Percentiles rank a stretch among this genome's conserved stretches.
These are phyloP conservation scores for Podospora australis DNA, from an alignment of 495 filamentous ascomycete genomes.

Conservation along the genomic window DNA sequence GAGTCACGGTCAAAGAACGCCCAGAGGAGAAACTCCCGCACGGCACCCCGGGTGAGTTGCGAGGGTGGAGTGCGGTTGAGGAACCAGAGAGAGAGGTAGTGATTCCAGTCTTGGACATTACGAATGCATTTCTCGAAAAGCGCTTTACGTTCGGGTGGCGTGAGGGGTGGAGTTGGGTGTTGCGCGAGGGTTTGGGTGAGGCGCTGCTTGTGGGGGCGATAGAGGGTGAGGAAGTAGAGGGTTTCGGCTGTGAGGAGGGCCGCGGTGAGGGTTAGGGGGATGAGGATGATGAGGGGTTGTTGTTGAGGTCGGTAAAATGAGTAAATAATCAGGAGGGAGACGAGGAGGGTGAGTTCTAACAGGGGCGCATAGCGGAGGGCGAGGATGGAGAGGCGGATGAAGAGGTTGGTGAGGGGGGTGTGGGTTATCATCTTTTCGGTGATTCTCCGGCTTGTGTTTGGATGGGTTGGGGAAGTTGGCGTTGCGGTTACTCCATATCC, in stretches of 20 bases:
- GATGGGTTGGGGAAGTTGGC: too few relatives aligned
- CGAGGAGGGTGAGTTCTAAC: slow-evolving; percentile 42
- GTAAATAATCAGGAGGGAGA: slow-evolving; percentile 13
- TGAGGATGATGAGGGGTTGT: slow-evolving; percentile 8
- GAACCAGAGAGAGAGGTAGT: slow-evolving; percentile 59
- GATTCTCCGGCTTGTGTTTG: too few relatives aligned
- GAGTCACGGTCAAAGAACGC: slow-evolving; percentile 49
- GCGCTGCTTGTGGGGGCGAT: slow-evolving; percentile 43
- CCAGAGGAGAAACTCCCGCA: slow-evolving; percentile 60
- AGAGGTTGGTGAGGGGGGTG: slow-evolving; percentile 29
- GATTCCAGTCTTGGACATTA: slow-evolving; percentile 48
- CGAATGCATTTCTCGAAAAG: slow-evolving; percentile 51
- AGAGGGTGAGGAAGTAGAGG: slow-evolving; percentile 49
- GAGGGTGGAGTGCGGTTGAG: slow-evolving; percentile 48
- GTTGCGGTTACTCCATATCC: too few relatives aligned
- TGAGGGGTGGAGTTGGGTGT: slow-evolving; percentile 34
- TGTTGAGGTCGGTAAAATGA: not conserved
- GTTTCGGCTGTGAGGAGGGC: slow-evolving; percentile 41
- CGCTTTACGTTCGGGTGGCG: slow-evolving; percentile 32
- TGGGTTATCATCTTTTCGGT: slow-evolving; percentile 28
- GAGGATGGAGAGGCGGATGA: slow-evolving; percentile 46
- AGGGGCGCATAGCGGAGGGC: slow-evolving; percentile 47
- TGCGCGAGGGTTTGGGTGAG: slow-evolving; percentile 42
- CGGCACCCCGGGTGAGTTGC: slow-evolving; percentile 58
- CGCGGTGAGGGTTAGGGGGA: not conserved